Base-by-base conservation (phyloP, 2,329 filamentous ascomycete genomes). In the Cadophora sp. region DNA sequence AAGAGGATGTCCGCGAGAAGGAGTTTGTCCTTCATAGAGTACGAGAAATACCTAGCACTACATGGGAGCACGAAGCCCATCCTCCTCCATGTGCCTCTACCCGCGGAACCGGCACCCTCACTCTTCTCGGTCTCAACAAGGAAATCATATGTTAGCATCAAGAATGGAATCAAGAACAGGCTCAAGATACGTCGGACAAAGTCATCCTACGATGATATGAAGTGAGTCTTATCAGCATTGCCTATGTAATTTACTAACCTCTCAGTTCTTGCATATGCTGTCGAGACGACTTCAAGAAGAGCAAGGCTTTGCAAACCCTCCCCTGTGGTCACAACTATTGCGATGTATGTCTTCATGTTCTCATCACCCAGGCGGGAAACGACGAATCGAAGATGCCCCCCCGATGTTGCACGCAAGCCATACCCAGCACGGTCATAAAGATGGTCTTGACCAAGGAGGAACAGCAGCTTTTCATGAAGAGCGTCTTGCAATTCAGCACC, bases 301-400 rank as follows among this genome's bases (percentile, higher is more conserved):
- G 79, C 41, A 76, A 77, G 39, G 71, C 78, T 4, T 74, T 87
- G 33, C 82, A 84, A 67, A 84, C 79, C 58, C 79, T 89, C 4
- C 82, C 84, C 3, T 90, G 87, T 69, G 82, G 83, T 20, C 87
- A 90, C 73, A 83, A 80, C 27, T 88, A 87, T 72, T 89, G 87
- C 77, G 76, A 81, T 45, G 76, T 78, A 59, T 90, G 87, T 70
- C 76, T 89, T 14, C 79, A 79, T 61, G 79, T 83, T 43, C 80
- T 89, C 74, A 81, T 88, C 66, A 80, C 81, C 22, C 84, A 88
- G 74, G 84, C 87, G 24, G 81, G 80, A 47, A 79, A 79, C 16
- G 83, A 88, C 71, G 87, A 89, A 76, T 81, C 83, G 62, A 86
- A 83, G 69, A 88, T 89, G 85, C 87, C 87, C 8, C 87, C 87